Percentiles rank a stretch among this genome's conserved stretches.
phyloP scores from a whole-genome alignment of 176 grass and related monocot genomes.

The Raddia guianensis region DNA sequence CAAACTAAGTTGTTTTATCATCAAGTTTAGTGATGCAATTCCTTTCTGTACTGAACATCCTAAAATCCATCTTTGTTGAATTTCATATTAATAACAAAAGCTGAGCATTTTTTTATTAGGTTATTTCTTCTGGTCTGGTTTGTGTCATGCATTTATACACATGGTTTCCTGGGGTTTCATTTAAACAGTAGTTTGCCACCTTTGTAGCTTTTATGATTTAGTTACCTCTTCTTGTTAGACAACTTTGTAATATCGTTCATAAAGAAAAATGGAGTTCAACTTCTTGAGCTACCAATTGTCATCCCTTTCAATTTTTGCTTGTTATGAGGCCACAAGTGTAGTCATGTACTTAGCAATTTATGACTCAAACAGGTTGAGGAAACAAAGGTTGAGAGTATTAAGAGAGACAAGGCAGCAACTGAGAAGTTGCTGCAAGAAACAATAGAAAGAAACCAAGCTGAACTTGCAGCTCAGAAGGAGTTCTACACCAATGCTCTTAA shows the following conservation, averaged over 20 bases:
- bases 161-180: not conserved
- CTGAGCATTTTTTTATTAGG: not conserved
- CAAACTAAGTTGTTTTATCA: not conserved
- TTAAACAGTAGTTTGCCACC: conserved; percentile 13
- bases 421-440: conserved; percentile 99
- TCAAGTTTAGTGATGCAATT: conserved; percentile 11
- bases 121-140: conserved; percentile 22
- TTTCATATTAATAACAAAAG: conserved; percentile 25
- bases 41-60: conserved; percentile 6
- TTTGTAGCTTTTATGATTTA: conserved; percentile 32
- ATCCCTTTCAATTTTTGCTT: conserved; percentile 5
- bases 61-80: conserved; percentile 19
- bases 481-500: conserved; percentile 97
- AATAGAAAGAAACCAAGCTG: conserved; percentile 96
- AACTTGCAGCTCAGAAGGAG: conserved; percentile 95
- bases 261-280: conserved; percentile 4
- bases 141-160: not conserved
- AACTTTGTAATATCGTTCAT: conserved; percentile 5
- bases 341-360: conserved; percentile 39
- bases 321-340: not conserved
- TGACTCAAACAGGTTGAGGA: conserved; percentile 78
- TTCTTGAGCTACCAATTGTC: conserved; percentile 1
- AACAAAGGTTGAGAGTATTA: conserved; percentile 96
- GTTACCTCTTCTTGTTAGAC: conserved; percentile 17
- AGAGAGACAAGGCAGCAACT: conserved; percentile 88